Evolutionary conservation across 2,329 filamentous ascomycete genomes (phyloP).

Genomic region (Colletotrichum tanaceti): DNA sequence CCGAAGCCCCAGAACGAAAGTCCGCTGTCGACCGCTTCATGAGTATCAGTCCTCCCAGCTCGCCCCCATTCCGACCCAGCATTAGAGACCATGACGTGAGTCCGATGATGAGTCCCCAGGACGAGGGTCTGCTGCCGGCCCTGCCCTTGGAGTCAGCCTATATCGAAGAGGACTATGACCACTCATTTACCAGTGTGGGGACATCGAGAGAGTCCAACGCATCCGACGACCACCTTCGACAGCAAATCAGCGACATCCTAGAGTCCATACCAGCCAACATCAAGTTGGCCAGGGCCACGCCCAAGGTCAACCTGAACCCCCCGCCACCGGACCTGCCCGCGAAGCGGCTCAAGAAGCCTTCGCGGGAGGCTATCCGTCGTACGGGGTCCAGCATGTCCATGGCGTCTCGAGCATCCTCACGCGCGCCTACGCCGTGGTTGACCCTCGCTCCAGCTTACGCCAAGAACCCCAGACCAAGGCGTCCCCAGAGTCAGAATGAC

Average conservation of each 20-base stretch:
- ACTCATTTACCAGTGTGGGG: conserved; percentile 49
- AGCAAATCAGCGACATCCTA: conserved; percentile 83
- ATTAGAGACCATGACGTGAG: conserved; percentile 31
- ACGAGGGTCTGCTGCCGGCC: conserved; percentile 47
- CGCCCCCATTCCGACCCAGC: conserved; percentile 52
- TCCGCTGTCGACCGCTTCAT: conserved; percentile 45
- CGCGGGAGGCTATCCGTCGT: conserved; percentile 58
- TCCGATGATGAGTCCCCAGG: conserved; percentile 33
- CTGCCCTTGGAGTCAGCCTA: conserved; percentile 59
- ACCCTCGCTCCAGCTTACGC: conserved; percentile 72
- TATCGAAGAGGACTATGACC: conserved; percentile 61
- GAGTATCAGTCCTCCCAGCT: conserved; percentile 61
- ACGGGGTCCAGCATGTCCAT: conserved; percentile 62
- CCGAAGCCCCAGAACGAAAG: conserved; percentile 17
- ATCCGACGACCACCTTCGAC: conserved; percentile 77
- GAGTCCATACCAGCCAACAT: conserved; percentile 84
- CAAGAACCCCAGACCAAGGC: conserved; percentile 61
- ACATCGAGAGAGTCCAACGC: conserved; percentile 54
- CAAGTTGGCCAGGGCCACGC: conserved; percentile 69
- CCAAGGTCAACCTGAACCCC: conserved; percentile 66
- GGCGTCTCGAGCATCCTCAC: conserved; percentile 51
- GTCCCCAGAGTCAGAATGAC: conserved; percentile 70
- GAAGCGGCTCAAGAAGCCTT: conserved; percentile 58
- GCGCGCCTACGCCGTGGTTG: conserved; percentile 74
- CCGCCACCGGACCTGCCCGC: conserved; percentile 68